These are phyloP conservation scores for Musa troglodytarum DNA, from an alignment of 176 grass and related monocot genomes.

Conservation along the genomic window DNA sequence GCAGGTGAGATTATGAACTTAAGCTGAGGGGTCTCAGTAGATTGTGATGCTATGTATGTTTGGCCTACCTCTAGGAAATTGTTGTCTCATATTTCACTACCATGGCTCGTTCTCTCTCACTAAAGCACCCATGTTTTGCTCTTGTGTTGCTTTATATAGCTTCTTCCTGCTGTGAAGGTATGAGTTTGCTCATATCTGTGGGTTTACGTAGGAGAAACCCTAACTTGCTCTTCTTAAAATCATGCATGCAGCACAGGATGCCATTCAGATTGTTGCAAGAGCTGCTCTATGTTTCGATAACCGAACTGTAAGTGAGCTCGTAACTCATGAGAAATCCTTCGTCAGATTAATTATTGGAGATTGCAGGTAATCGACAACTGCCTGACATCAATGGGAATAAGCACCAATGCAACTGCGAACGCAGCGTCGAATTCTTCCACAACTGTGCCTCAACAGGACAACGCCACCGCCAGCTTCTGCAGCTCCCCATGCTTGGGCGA, in stretches of 20 bases:
- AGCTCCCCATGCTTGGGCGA: constrained; percentile 52
- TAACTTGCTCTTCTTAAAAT: not conserved
- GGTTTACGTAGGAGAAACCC: not conserved
- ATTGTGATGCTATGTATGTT: constrained; percentile 3
- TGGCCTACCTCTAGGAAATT: not conserved
- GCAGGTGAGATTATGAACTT: not conserved
- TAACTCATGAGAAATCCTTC: not conserved
- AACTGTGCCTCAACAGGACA: not conserved
- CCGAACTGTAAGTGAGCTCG: constrained; percentile 17
- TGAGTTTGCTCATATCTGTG: not conserved
- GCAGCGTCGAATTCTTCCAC: not conserved
- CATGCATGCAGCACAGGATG: constrained; percentile 49
- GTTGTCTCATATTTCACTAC: not conserved
- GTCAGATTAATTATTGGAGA: no score
- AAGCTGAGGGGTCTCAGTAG: constrained; percentile 2
- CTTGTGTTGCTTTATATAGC: constrained; percentile 30
- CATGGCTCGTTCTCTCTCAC: constrained; percentile 35
- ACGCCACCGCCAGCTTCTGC: constrained; percentile 27
- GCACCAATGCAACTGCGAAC: constrained; percentile 10
- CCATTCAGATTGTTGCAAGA: constrained; percentile 56
- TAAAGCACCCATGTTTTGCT: constrained; percentile 13
- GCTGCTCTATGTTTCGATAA: constrained; percentile 86
- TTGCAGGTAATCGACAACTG: constrained; percentile 67
- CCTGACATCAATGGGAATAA: constrained; percentile 54
- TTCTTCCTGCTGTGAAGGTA: constrained; percentile 52